These are phyloP conservation scores for Colletotrichum falcatum DNA, from an alignment of 2,329 filamentous ascomycete species.

Conservation along the genomic window DNA sequence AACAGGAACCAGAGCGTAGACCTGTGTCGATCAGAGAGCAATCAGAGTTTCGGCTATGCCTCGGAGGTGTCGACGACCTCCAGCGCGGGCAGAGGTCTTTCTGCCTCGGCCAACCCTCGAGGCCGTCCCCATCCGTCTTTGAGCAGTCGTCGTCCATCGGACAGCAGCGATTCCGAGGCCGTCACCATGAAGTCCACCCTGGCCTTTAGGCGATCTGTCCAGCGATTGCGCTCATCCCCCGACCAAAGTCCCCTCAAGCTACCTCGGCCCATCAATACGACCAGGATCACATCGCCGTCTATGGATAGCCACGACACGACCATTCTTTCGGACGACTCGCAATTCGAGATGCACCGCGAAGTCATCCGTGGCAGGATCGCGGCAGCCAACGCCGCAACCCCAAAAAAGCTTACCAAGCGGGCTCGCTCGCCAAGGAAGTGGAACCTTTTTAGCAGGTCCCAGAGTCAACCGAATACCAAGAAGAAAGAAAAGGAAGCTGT, in stretches of 20 bases:
- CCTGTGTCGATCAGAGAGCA: slow-evolving; percentile 62
- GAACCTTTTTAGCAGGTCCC: slow-evolving; percentile 72
- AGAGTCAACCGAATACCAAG: slow-evolving; percentile 52
- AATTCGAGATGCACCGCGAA: slow-evolving; percentile 55
- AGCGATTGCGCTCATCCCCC: slow-evolving; percentile 60
- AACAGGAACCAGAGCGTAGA: slow-evolving; percentile 68
- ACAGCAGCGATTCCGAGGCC: slow-evolving; percentile 68
- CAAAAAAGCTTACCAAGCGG: slow-evolving; percentile 69
- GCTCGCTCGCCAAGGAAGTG: slow-evolving; percentile 69
- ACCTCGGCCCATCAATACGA: slow-evolving; percentile 65
- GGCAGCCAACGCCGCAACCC: slow-evolving; percentile 45
- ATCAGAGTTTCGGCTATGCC: slow-evolving; percentile 57
- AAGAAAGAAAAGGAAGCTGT: slow-evolving; percentile 55
- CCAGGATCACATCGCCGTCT: slow-evolving; percentile 58
- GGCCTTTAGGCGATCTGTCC: slow-evolving; percentile 67
- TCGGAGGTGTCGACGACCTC: slow-evolving; percentile 57
- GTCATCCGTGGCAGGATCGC: slow-evolving; percentile 48
- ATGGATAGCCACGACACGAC: slow-evolving; percentile 69
- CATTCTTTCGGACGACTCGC: slow-evolving; percentile 68
- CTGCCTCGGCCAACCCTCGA: slow-evolving; percentile 66
- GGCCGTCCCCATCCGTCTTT: slow-evolving; percentile 43
- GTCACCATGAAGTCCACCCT: slow-evolving; percentile 62
- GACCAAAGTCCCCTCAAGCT: slow-evolving; percentile 59
- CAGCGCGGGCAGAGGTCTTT: slow-evolving; percentile 58
- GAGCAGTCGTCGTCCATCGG: slow-evolving; percentile 60